These are phyloP conservation scores for Ziziphus jujuba DNA, from an alignment of 306 rosid species.

Conservation along the genomic window DNA sequence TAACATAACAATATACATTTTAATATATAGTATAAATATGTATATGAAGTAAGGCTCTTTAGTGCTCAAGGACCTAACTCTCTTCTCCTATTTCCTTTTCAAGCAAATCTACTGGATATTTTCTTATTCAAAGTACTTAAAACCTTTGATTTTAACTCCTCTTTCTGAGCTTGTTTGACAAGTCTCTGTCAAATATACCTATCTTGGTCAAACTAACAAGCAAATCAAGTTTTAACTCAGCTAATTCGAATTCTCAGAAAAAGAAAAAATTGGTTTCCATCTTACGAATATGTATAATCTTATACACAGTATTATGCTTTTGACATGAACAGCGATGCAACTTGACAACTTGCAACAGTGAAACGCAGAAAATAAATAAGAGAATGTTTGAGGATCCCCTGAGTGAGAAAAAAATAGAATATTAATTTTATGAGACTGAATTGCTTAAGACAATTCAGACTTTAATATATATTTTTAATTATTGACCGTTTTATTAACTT, in stretches of 20 bases:
- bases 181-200: background rate
- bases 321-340: background rate
- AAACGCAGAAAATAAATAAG: background rate
- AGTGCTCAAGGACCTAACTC: constrained; percentile 59
- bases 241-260: background rate
- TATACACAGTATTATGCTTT: background rate
- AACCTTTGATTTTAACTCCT: constrained; percentile 29
- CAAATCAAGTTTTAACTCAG: background rate
- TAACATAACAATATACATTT: constrained; percentile 6
- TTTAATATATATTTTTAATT: background rate
- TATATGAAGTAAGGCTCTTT: background rate
- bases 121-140: constrained; percentile 27
- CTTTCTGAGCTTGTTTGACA: background rate
- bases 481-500: background rate
- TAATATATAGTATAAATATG: too few relatives aligned
- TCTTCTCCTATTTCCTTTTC: constrained; percentile 23
- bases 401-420: background rate
- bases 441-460: constrained; percentile 3
- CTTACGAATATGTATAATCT: background rate
- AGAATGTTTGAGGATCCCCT: background rate
- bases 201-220: too few relatives aligned
- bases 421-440: background rate
- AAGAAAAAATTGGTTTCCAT: background rate
- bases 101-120: constrained; percentile 20
- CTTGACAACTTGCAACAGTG: constrained; percentile 1